Evolutionary conservation across 306 rosid species (phyloP).

Genomic region (Castanea mollissima): DNA sequence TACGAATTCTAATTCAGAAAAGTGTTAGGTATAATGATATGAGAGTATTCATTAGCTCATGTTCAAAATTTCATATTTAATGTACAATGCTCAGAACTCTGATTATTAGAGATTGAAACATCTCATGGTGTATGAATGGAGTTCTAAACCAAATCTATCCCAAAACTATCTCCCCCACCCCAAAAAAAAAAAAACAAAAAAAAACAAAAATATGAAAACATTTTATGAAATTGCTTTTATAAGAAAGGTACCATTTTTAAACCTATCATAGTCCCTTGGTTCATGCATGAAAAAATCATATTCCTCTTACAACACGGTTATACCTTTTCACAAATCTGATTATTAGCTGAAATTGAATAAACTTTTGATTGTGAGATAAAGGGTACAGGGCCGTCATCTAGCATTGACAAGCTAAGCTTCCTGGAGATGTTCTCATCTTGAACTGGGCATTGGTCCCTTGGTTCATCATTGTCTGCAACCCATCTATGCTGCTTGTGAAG

Average conservation of each 20-base stretch:
- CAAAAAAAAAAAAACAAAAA: background rate
- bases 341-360: slow-evolving; percentile 32
- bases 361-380: slow-evolving; percentile 26
- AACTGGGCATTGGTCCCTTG: slow-evolving; percentile 57
- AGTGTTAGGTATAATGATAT: background rate
- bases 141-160: background rate
- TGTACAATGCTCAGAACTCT: slow-evolving; percentile 10
- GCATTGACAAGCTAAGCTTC: slow-evolving; percentile 35
- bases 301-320: slow-evolving; percentile 19
- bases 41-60: background rate
- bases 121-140: background rate
- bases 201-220: too few species aligned
- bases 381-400: slow-evolving; percentile 21
- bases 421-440: slow-evolving; percentile 38
- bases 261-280: background rate
- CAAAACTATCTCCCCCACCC: background rate
- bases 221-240: background rate
- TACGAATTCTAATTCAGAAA: background rate
- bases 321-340: slow-evolving; percentile 51
- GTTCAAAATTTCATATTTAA: slow-evolving; percentile 10
- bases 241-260: background rate
- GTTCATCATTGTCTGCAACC: slow-evolving; percentile 39
- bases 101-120: background rate
- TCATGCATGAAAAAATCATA: slow-evolving; percentile 13
- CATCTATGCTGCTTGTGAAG: slow-evolving; percentile 31